Percentiles rank a stretch among this genome's conserved stretches.
These are phyloP conservation scores for Wallacemonas sp. DNA, from an alignment of 208 protist species.

Conservation along the genomic window DNA sequence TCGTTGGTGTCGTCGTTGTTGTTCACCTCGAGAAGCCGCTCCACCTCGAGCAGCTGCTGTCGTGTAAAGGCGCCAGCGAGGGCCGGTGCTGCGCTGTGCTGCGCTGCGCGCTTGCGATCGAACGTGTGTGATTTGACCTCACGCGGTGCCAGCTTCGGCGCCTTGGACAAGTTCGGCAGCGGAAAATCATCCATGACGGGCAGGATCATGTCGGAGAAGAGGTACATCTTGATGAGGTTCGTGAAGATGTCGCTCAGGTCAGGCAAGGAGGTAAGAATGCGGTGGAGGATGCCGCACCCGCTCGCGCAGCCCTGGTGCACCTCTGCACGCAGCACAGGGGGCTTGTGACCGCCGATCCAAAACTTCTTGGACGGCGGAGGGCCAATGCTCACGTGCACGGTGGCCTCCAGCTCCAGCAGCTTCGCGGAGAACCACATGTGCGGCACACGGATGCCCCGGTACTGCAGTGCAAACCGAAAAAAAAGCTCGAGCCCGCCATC, in stretches of 20 bases:
- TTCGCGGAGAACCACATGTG: constrained; percentile 71
- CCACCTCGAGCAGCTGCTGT: constrained; percentile 4
- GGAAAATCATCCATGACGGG: constrained; percentile 89
- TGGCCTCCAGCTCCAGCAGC: constrained; percentile 57
- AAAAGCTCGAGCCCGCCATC: constrained; percentile 61
- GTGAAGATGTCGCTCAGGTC: constrained; percentile 68
- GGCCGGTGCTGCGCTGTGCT: constrained; percentile 29
- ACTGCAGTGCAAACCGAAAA: constrained; percentile 70
- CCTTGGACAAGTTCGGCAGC: constrained; percentile 67
- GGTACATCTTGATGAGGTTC: constrained; percentile 72
- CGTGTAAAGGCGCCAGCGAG: constrained; percentile 23
- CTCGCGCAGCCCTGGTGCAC: constrained; percentile 61
- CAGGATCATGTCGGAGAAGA: constrained; percentile 79
- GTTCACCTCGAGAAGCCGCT: neutral
- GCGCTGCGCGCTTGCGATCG: constrained; percentile 52
- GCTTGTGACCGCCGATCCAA: constrained; percentile 75
- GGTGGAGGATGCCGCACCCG: constrained; percentile 64
- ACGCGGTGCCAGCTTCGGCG: constrained; percentile 33
- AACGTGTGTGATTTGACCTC: constrained; percentile 54
- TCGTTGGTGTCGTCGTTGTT: neutral
- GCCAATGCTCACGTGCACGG: constrained; percentile 78
- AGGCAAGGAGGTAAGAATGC: constrained; percentile 74
- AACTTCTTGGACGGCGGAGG: constrained; percentile 86
- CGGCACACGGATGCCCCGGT: constrained; percentile 75
- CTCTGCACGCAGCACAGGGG: constrained; percentile 55